Conservation (phyloP, 2,329 filamentous ascomycete species). For the Xylaria sp. region DNA sequence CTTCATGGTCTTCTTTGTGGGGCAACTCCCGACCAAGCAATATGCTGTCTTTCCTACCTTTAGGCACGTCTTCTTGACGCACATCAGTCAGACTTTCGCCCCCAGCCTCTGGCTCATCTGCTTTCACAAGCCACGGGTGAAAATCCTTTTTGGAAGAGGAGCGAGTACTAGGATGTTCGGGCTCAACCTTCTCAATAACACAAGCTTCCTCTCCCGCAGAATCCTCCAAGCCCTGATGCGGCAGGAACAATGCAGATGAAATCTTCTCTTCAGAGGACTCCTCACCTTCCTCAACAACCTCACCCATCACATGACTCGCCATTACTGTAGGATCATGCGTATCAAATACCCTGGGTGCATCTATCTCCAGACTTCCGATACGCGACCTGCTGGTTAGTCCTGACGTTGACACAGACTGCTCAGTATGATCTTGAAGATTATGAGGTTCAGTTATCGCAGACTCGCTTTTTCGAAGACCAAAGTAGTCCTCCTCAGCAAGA, state of each 20-base stretch:
- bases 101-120: constrained; percentile 59
- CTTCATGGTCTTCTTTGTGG: constrained; percentile 52
- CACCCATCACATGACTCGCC: constrained; percentile 52
- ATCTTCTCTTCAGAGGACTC: constrained; percentile 85
- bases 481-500: constrained; percentile 42
- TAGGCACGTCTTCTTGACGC: constrained; percentile 45
- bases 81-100: constrained; percentile 49
- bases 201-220: constrained; percentile 47
- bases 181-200: constrained; percentile 42
- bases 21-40: constrained; percentile 47
- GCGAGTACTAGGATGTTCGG: constrained; percentile 47
- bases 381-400: constrained; percentile 18
- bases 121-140: constrained; percentile 67
- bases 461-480: constrained; percentile 35
- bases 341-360: constrained; percentile 25
- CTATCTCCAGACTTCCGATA: constrained; percentile 30
- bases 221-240: constrained; percentile 70
- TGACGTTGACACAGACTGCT: constrained; percentile 17
- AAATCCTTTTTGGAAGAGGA: constrained; percentile 51
- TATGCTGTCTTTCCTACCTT: constrained; percentile 41
- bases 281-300: constrained; percentile 60
- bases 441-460: constrained; percentile 25
- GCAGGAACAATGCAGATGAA: constrained; percentile 84
- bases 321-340: constrained; percentile 50
- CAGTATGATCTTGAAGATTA: constrained; percentile 29